Evolutionary conservation across 1,284 basidiomycete species (phyloP), one percentile per base, ranked within the genome.

Genomic region (Bjerkandera adusta): DNA sequence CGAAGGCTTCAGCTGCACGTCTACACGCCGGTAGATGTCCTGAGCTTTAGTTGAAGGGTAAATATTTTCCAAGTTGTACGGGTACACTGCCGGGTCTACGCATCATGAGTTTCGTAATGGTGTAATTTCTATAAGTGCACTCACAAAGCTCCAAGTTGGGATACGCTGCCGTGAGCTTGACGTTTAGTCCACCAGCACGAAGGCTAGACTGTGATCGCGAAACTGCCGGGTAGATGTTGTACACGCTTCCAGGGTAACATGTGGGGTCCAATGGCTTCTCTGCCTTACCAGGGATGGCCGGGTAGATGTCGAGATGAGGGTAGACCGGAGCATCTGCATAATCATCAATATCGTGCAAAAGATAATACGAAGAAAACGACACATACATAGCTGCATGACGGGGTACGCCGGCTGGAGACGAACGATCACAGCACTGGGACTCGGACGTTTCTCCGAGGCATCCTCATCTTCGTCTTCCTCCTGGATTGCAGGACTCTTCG

Each of bases 231-330:
- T 53, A 56, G 26, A 56, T 52, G 5, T 45, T 27, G 39, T 49
- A 29, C 12, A 53, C 21, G 33, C 51, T 55, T 24, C 38, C 7
- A 25, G 54, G 54, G 47, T 55, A 55, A 7, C 62, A 64, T 8
- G 65, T 49, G 13, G 62, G 59, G 52, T 74, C 76, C 73, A 16
- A 29, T 6, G 39, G 39, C 3, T 41, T 29, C 15, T 29, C 18
- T 1, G 36, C 29, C 36, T 32, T 22, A 15, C 33, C 38, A 13
- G 43, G 27, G 8, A 43, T 29, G 8, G 47, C 45, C 5, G 59
- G 58, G 25, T 61, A 64, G 30, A 67, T 53, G 12, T 68, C 59
- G 47, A 67, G 63, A 39, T 52, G 39, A 26, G 68, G 66, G 45
- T 62, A 62, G 18, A 56, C 56, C 5, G 56, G 39, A 22, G 54